These are phyloP conservation scores for Gossypium raimondii DNA, from an alignment of 345 rosid genomes.

Conservation along the genomic window DNA sequence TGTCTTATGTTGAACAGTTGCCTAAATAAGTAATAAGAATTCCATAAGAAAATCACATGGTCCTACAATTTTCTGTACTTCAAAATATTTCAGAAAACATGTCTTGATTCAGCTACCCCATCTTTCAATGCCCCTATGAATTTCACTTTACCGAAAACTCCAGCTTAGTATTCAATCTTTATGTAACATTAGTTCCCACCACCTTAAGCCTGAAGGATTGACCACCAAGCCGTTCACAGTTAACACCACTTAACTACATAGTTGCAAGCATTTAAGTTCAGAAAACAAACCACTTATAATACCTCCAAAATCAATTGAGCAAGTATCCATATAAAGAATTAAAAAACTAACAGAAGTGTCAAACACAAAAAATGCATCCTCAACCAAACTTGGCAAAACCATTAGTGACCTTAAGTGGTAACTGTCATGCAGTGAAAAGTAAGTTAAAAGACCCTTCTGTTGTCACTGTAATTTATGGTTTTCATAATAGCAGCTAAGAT, in stretches of 20 bases:
- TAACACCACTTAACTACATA: background rate
- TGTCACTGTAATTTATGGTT: background rate
- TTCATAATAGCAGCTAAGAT: background rate
- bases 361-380: background rate
- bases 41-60: background rate
- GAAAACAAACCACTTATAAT: background rate
- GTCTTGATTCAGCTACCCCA: constrained; percentile 1
- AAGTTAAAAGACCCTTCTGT: background rate
- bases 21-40: background rate
- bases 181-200: background rate
- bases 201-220: background rate
- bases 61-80: background rate
- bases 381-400: background rate
- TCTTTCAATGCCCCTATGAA: background rate
- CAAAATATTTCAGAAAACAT: background rate
- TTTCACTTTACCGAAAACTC: background rate
- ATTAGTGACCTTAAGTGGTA: background rate
- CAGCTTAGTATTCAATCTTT: background rate
- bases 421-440: background rate
- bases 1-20: background rate
- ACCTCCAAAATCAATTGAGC: background rate
- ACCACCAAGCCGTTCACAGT: background rate
- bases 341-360: background rate
- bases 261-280: background rate
- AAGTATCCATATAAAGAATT: background rate